Evolutionary conservation across 2,329 filamentous ascomycete species (phyloP).

Genomic region (Aspergillus thermomutatus): DNA sequence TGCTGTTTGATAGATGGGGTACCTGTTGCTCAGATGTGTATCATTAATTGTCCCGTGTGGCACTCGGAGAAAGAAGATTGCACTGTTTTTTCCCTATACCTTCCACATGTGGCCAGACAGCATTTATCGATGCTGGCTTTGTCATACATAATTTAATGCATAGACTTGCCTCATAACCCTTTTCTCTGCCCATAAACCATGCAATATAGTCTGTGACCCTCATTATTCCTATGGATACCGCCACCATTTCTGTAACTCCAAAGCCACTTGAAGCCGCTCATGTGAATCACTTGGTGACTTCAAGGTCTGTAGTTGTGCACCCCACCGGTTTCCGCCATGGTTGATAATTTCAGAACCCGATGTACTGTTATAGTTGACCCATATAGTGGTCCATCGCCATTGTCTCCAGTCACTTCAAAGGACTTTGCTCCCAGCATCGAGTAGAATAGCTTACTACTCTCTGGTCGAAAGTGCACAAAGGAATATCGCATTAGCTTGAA

Average conservation of each 20-base stretch:
- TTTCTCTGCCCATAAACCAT: background rate
- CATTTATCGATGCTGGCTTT: conserved; percentile 12
- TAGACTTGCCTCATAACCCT: background rate
- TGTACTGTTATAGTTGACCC: background rate
- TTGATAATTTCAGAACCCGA: background rate
- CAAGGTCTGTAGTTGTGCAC: background rate
- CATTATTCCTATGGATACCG: too few relatives aligned
- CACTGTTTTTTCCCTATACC: conserved; percentile 16
- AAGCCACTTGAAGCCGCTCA: background rate
- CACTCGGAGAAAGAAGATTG: conserved; percentile 32
- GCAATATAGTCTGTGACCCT: background rate
- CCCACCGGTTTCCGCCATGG: too few relatives aligned
- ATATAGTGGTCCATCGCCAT: background rate
- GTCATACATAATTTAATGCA: conserved; percentile 16
- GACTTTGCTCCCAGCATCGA: background rate
- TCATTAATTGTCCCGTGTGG: conserved; percentile 28
- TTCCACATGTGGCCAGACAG: background rate
- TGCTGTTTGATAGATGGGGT: conserved; percentile 16
- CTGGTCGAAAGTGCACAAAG: background rate
- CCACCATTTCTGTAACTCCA: too few relatives aligned
- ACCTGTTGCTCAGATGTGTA: conserved; percentile 25
- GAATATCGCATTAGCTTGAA: background rate
- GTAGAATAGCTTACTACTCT: background rate
- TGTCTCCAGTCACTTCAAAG: background rate
- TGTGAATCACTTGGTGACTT: too few relatives aligned